These are phyloP conservation scores for Prunus kanzakura DNA, from an alignment of 306 rosid genomes.

Conservation along the genomic window DNA sequence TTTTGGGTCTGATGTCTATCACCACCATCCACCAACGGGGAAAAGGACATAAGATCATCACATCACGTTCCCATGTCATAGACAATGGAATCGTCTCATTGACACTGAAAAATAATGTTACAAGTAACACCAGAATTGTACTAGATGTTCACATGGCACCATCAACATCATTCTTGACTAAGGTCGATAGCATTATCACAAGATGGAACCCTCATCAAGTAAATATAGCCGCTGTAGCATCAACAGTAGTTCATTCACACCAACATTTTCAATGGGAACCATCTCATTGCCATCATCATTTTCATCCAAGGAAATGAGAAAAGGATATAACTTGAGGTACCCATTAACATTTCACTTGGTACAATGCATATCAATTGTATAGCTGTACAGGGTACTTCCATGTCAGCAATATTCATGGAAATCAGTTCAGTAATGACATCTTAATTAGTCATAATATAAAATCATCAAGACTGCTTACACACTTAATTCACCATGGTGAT, in stretches of 20 bases:
- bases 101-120: slow-evolving; percentile 21
- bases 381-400: neutral
- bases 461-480: neutral
- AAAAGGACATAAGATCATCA: slow-evolving; percentile 5
- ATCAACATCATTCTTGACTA: slow-evolving; percentile 26
- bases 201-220: slow-evolving; percentile 2
- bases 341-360: neutral
- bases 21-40: neutral
- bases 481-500: neutral
- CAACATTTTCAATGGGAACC: neutral
- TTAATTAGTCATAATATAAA: neutral
- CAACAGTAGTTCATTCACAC: neutral
- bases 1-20: too few relatives aligned
- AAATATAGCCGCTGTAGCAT: neutral
- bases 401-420: neutral
- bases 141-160: slow-evolving; percentile 36
- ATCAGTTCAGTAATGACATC: neutral
- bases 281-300: neutral
- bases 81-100: slow-evolving; percentile 9
- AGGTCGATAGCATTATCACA: slow-evolving; percentile 13
- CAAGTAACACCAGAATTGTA: slow-evolving; percentile 22
- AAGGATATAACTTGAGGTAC: neutral
- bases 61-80: slow-evolving; percentile 15
- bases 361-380: neutral
- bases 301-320: neutral